phyloP scores from a whole-genome alignment of 306 rosid species.

The Cucumis hystrix region DNA sequence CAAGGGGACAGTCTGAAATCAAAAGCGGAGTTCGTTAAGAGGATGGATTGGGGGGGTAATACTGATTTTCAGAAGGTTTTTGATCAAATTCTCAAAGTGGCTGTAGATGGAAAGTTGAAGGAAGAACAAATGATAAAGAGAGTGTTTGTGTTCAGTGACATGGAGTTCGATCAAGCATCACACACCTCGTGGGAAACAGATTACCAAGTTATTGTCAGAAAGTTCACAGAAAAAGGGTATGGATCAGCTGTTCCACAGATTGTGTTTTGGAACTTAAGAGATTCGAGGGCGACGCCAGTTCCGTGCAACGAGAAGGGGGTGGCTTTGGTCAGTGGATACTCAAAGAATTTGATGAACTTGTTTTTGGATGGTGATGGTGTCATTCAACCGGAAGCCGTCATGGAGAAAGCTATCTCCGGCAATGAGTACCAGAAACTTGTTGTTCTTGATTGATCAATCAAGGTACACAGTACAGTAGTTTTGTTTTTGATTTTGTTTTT shows the following conservation, averaged over 20 bases:
- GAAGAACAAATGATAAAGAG: slow-evolving; percentile 22
- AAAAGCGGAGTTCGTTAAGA: slow-evolving; percentile 7
- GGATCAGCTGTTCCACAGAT: slow-evolving; percentile 16
- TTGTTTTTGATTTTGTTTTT: not conserved
- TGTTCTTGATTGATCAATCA: slow-evolving; percentile 16
- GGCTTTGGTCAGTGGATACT: slow-evolving; percentile 23
- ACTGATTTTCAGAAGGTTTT: slow-evolving; percentile 29
- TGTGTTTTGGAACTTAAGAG: slow-evolving; percentile 28
- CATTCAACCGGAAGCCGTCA: slow-evolving; percentile 9
- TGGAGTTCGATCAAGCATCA: slow-evolving; percentile 30
- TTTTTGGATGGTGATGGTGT: slow-evolving; percentile 11
- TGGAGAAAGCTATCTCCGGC: slow-evolving; percentile 14
- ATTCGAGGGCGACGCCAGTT: slow-evolving; percentile 15
- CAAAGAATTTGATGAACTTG: slow-evolving; percentile 17
- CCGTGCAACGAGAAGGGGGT: slow-evolving; percentile 9
- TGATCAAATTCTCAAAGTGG: slow-evolving; percentile 22
- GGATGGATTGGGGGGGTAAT: not conserved
- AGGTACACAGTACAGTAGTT: not conserved
- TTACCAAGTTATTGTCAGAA: slow-evolving; percentile 16
- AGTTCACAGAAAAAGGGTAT: slow-evolving; percentile 11
- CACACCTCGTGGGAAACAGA: slow-evolving; percentile 15
- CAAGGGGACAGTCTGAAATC: slow-evolving; percentile 7
- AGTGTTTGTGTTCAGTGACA: slow-evolving; percentile 25
- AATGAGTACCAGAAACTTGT: slow-evolving; percentile 22
- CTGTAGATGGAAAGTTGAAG: slow-evolving; percentile 15